Evolutionary conservation across 2,329 filamentous ascomycete genomes (phyloP), one percentile per base, ranked within the genome.

Genomic region (Hypomyces rosellus): DNA sequence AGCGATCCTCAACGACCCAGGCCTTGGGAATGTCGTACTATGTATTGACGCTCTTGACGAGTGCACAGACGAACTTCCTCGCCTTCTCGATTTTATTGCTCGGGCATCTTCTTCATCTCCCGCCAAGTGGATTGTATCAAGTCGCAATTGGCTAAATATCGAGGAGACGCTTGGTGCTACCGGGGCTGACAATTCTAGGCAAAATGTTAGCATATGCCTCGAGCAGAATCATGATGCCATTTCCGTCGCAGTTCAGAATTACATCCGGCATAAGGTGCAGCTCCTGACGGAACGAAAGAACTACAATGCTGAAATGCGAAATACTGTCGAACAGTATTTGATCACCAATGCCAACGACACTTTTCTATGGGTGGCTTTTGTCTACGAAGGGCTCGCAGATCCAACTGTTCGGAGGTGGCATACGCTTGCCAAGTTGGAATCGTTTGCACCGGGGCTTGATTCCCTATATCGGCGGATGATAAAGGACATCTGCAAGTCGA

Each of bases 21-120:
- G 13, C 9, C 49, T 70, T 1, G n/a, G 57, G 1, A 54, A 12
- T 0, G 62, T 60, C 0, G 63, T 64, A 53, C 46, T 78, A 6
- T 51, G 75, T 9, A 57, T 78, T 43, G 72, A 77, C 58, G 73
- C 71, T 2, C 68, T 77, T 1, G 72, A 78, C 48, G 73, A 77
- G 55, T 42, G 40, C 13, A 22, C 13, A n/a, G 20, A 18, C 3
- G 20, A 42, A 6, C 40, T 38, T 38, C 36, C 36, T 15, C 36
- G 13, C n/a, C 40, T 42, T 42, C 40, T 42, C 20, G 20, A 42
- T n/a, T 42, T 42, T 25, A 42, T 42, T 12, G 13, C n/a, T 8
- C 15, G 18, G 7, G 9, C 48, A 0, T 61, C 55, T 5, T 49
- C 52, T 1, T 54, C 45, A 0, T 61, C 55, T 12, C 48, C 51